Conservation (phyloP, 2,329 filamentous ascomycete species). For the Dactylonectria macrodidyma region DNA sequence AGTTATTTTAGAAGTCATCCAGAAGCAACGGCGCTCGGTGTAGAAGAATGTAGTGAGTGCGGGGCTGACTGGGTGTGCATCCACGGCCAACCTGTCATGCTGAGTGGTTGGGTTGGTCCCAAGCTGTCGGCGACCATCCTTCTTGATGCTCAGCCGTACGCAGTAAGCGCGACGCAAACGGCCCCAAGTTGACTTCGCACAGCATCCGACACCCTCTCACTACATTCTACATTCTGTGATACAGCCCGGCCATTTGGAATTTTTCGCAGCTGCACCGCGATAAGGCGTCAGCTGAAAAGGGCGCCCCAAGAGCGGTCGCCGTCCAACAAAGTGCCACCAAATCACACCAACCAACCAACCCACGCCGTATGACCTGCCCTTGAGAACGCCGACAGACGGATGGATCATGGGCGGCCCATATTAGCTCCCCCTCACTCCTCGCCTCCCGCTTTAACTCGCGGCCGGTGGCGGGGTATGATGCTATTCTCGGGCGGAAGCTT, state of each 20-base stretch:
- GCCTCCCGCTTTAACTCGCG: not conserved
- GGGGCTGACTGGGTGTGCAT: not conserved
- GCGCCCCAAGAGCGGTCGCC: not conserved
- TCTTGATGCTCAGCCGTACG: not conserved
- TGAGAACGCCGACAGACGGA: not conserved
- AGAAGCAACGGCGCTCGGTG: not conserved
- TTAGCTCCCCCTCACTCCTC: not conserved
- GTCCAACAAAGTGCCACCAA: not conserved
- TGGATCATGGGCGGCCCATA: not conserved
- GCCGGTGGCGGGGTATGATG: not conserved
- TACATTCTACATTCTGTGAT: not conserved
- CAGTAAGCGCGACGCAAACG: not conserved
- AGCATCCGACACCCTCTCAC: not conserved
- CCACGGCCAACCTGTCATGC: not conserved
- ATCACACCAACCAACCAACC: not conserved
- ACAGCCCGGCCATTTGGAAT: not conserved
- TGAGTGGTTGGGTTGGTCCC: constrained; percentile 4
- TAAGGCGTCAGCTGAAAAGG: not conserved
- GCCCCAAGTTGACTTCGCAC: not conserved
- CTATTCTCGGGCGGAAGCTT: constrained; percentile 2
- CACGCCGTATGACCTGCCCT: not conserved
- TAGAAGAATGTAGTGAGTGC: not conserved
- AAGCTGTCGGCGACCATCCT: not conserved
- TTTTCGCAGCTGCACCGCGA: not conserved
- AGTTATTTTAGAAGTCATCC: not conserved